Base-by-base conservation (phyloP, 768 basidiomycete species). In the Pleurotus tuoliensis region DNA sequence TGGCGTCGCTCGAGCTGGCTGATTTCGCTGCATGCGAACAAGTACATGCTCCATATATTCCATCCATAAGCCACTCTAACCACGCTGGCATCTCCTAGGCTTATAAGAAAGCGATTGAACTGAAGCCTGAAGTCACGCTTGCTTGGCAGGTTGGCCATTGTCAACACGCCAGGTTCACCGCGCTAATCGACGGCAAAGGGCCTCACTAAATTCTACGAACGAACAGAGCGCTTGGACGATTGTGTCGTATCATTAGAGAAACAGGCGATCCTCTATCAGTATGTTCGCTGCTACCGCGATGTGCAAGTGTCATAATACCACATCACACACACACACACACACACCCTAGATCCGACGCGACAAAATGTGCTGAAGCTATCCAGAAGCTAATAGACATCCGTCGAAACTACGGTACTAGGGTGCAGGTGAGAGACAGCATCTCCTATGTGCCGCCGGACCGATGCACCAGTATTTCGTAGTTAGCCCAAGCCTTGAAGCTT, bases 321-420 rank as follows among this genome's bases (percentile, higher is more conserved):
- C 30, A 34, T 34, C 30, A 34, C 30, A 34, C 20, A 20, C 9
- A 34, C 20, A 20, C 9, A 34, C 30, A 5, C 24, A 25, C 30
- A 34, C 30, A 11, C 11, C 30, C 9, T 62, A 94, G 94, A 3
- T 73, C 82, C 39, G 94, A 98, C 64, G 81, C 78, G 0, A 73
- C 75, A 4, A 96, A 91, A 71, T 90, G 87, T 58, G 94, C 90
- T 2, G 90, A 94, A 67, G 75, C 78, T 1, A 66, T 96, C 44
- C 92, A 97, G 65, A 92, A 86, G 63, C 70, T 92, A 27, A 72
- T 98, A 13, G 79, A 83, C 3, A 67, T 86, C 2, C 80, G 81
- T 34, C 77, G 83, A 46, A 73, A 81, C 46, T 75, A 84, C 58
- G 91, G 90, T 4, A 81, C 81, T 3, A 75, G 76, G 24, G 65